Evolutionary conservation across 2,329 filamentous ascomycete species (phyloP).

Genomic region (Biscogniauxia mediterranea): DNA sequence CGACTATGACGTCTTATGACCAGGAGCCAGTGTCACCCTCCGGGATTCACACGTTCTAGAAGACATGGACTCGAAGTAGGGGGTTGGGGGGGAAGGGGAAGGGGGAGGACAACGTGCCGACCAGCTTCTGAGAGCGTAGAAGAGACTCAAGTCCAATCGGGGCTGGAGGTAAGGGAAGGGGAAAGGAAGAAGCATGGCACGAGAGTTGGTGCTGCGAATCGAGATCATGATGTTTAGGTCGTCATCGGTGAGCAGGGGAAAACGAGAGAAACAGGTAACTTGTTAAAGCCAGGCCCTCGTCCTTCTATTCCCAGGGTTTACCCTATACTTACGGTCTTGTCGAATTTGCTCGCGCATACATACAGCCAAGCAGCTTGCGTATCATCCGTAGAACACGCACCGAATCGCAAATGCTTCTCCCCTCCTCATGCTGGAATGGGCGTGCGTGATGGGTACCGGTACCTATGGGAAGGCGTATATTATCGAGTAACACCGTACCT

Average conservation of each 20-base stretch:
- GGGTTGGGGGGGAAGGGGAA: no score
- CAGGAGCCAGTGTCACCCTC: background rate
- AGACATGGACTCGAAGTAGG: background rate
- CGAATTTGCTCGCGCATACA: background rate
- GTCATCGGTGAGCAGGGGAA: background rate
- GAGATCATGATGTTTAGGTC: background rate
- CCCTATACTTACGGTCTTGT: background rate
- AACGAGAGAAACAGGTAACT: background rate
- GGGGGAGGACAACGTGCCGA: no score
- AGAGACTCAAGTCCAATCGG: background rate
- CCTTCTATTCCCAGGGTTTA: background rate
- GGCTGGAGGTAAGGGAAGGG: background rate
- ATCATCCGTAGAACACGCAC: background rate
- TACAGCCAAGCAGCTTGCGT: background rate
- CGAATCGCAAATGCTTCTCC: background rate
- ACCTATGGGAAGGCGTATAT: background rate
- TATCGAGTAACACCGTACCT: constrained; percentile 12
- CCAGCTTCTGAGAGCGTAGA: no score
- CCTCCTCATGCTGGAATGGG: background rate
- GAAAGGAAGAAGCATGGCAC: background rate
- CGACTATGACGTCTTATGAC: background rate
- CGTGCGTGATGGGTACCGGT: background rate
- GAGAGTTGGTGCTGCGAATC: background rate
- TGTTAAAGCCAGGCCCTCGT: background rate
- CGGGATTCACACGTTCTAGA: background rate